These are phyloP conservation scores for Mallotus nudiflorus DNA, from an alignment of 345 rosid species.

Conservation along the genomic window DNA sequence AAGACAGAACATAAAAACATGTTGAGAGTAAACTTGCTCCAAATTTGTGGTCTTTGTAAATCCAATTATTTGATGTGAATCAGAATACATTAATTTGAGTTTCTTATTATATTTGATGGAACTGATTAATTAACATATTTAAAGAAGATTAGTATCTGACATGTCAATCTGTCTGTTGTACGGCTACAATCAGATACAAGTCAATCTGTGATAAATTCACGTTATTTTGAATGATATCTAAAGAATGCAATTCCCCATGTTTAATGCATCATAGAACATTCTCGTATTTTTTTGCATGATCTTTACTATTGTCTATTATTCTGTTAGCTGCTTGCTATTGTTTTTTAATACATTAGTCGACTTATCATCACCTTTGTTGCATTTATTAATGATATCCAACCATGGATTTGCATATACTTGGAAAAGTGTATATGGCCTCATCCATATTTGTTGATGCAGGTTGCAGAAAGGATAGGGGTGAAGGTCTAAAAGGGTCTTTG, in stretches of 20 bases:
- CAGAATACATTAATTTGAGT: not conserved
- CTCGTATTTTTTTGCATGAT: not conserved
- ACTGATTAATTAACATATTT: not conserved
- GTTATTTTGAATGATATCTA: not conserved
- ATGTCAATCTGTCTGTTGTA: not conserved
- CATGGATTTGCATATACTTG: not conserved
- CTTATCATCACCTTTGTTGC: too few relatives aligned
- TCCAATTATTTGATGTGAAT: not conserved
- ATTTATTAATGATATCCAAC: not conserved
- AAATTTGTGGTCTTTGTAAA: not conserved
- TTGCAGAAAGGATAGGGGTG: conserved; percentile 80
- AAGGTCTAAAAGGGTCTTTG: conserved; percentile 37
- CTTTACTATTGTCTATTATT: not conserved
- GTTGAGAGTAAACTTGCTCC: not conserved
- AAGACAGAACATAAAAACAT: not conserved
- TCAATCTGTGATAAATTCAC: not conserved
- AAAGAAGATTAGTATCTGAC: not conserved
- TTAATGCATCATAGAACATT: not conserved
- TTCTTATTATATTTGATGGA: not conserved
- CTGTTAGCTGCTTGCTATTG: not conserved
- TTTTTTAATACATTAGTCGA: not conserved
- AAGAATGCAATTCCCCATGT: not conserved
- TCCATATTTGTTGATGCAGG: conserved; percentile 38
- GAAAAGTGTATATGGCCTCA: not conserved
- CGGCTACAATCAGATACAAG: not conserved